Conservation (phyloP, 352 stramenopile genomes). For the Phytophthora sojae region DNA sequence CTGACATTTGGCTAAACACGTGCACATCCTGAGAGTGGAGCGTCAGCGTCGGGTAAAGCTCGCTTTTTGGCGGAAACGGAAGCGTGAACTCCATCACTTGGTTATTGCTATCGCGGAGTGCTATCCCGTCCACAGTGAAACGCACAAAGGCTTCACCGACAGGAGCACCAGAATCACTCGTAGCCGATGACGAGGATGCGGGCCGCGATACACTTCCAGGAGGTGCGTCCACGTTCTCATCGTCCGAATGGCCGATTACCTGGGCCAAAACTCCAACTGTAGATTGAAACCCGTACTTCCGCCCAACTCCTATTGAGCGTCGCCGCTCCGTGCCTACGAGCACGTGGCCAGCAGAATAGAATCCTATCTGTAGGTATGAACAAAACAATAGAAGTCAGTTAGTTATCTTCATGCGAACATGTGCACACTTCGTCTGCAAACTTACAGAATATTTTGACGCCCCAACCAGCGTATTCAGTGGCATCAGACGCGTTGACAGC, state of each 20-base stretch:
- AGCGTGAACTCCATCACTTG: slow-evolving; percentile 68
- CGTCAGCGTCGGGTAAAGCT: slow-evolving; percentile 87
- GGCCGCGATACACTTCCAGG: slow-evolving; percentile 7
- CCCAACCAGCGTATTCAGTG: slow-evolving; percentile 81
- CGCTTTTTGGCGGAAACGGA: slow-evolving; percentile 61
- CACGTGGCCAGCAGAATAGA: slow-evolving; percentile 84
- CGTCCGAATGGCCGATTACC: slow-evolving; percentile 40
- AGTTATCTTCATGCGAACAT: background rate
- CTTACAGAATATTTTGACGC: slow-evolving; percentile 82
- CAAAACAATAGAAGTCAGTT: slow-evolving; percentile 13
- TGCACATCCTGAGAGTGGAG: slow-evolving; percentile 85
- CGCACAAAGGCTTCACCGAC: slow-evolving; percentile 57
- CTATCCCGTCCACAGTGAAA: slow-evolving; percentile 76
- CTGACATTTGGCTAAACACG: slow-evolving; percentile 83
- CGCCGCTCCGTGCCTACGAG: slow-evolving; percentile 69
- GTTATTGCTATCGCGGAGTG: slow-evolving; percentile 63
- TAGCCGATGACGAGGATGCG: slow-evolving; percentile 20
- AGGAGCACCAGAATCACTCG: slow-evolving; percentile 20
- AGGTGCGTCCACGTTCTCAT: slow-evolving; percentile 11
- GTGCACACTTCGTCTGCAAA: background rate
- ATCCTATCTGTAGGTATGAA: slow-evolving; percentile 63
- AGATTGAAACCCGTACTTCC: slow-evolving; percentile 64
- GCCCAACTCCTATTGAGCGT: slow-evolving; percentile 61
- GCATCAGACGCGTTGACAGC: slow-evolving; percentile 77
- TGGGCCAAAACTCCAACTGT: slow-evolving; percentile 82